Evolutionary conservation across 768 basidiomycete species (phyloP), one percentile per base, ranked within the genome.

Genomic region (Russula dissimulans): DNA sequence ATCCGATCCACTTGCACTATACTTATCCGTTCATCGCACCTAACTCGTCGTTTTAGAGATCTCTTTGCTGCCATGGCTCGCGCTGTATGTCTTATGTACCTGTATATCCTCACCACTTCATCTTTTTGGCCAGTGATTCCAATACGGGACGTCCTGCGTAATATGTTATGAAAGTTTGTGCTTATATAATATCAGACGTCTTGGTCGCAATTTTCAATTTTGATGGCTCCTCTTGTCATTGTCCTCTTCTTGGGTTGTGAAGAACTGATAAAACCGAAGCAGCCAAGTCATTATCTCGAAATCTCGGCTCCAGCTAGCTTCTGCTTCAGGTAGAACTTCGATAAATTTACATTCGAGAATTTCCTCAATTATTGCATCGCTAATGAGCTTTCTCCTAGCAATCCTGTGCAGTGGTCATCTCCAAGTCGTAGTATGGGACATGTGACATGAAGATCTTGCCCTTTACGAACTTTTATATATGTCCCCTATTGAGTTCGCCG

Each of bases 21-120:
- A 61, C 60, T 57, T 61, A 61, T 61, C 56, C n/a, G 15, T 57
- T 57, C 56, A 57, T 31, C 41, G 48, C 45, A 26, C 49, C 52
- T 53, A 41, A 57, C 45, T 39, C 45, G 12, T 39, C 45, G 8
- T 32, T 47, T 39, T 57, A 61, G 60, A 61, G 54, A 54, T 56
- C 34, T 48, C 48, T 53, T 57, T 42, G 32, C 0, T 38, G 38
- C 39, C 43, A 61, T 41, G 47, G 36, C 15, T 43, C 48, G 57
- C 29, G 49, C 56, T 61, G 60, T 61, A 61, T 47, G 55, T 57
- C 29, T 26, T 36, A 15, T 57, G 50, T 57, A 53, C 45, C n/a
- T 61, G 56, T 61, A 56, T 47, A 57, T 56, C 17, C 57, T 39
- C 3, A 12, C 22, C 31, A 51, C 9, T 18, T 52, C 50, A 53